Evolutionary conservation across 768 basidiomycete genomes (phyloP).

Genomic region (Cystobasidium onofrii): DNA sequence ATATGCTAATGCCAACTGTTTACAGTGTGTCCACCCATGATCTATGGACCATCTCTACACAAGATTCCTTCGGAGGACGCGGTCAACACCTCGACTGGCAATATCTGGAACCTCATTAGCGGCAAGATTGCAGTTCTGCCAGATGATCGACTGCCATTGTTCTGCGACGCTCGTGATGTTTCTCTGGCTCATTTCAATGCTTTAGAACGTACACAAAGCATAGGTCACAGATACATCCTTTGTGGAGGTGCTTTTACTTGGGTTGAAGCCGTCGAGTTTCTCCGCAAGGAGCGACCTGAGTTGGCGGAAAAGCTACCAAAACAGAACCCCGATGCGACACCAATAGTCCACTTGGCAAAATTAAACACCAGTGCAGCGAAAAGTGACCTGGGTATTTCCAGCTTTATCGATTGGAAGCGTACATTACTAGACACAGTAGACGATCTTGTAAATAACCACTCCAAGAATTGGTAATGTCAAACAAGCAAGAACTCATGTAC

Average conservation of each 20-base stretch:
- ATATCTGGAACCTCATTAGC: constrained; percentile 38
- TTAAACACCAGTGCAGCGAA: constrained; percentile 35
- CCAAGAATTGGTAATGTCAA: constrained; percentile 34
- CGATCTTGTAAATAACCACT: constrained; percentile 33
- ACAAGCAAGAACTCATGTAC: no score
- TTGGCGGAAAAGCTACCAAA: constrained; percentile 35
- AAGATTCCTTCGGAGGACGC: constrained; percentile 17
- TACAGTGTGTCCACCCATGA: constrained; percentile 41
- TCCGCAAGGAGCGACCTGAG: constrained; percentile 12
- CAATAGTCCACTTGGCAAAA: constrained; percentile 27
- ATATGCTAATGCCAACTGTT: not conserved
- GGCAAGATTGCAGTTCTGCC: constrained; percentile 27
- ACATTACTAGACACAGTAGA: constrained; percentile 36
- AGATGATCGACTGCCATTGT: constrained; percentile 38
- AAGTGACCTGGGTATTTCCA: constrained; percentile 30
- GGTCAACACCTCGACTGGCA: constrained; percentile 38
- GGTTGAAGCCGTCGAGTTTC: constrained; percentile 36
- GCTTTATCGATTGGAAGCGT: constrained; percentile 34
- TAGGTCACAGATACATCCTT: constrained; percentile 35
- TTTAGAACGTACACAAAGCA: constrained; percentile 29
- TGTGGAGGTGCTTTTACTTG: constrained; percentile 40
- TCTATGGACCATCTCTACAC: constrained; percentile 40
- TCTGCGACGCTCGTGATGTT: constrained; percentile 36
- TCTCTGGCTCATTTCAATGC: constrained; percentile 35
- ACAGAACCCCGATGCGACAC: constrained; percentile 12